Base-by-base conservation (phyloP, 1,139 yeast genomes). In the Candida sp. region DNA sequence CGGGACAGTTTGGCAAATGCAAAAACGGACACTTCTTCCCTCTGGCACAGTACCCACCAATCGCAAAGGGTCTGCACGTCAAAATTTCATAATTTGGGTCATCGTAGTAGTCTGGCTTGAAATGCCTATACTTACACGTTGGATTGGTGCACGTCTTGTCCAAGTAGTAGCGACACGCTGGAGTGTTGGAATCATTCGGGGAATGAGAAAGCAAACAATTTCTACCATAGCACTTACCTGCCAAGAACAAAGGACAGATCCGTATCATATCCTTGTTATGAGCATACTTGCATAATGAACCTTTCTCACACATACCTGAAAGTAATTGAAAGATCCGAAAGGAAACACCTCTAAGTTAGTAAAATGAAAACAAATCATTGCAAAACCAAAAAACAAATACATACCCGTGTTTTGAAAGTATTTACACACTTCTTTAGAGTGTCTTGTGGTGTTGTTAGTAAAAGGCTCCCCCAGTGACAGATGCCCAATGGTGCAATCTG, bases 1-100 rank as follows among this genome's bases (percentile, higher is more conserved):
- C 94, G 0, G 96, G 96, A 65, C 96, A 89, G 51, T 81, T 83
- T 58, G 74, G 78, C 8, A 72, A 69, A 65, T 89, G 96, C 40
- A 80, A 67, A 51, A 81, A 77, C 5, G 78, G 75, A 64, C 96
- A 89, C 35, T 63, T 59, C 25, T 67, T 63, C 0, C 96, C 96
- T 37, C 81, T 65, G 30, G 72, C 80, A 66, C 96, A 89, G 69
- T 81, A 87, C 1, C 94, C 93, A 7, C 81, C 81, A 34, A 85
- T 61, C 1, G 93, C 79, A 71, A 90, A 90, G 32, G 81, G 85
- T 31, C 90, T 73, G 60, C 96, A 89, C 0, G 83, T 72, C 65
- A 76, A 70, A 5, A 83, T 73, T 33, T 74, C 77, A 9, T 71
- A 65, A 26, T 69, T 67, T 1, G 76, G 68, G 49, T 78, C 64